Evolutionary conservation across 257 asterid species (phyloP), one percentile per base, ranked within the genome.

Genomic region (Fraxinus quadrangulata): DNA sequence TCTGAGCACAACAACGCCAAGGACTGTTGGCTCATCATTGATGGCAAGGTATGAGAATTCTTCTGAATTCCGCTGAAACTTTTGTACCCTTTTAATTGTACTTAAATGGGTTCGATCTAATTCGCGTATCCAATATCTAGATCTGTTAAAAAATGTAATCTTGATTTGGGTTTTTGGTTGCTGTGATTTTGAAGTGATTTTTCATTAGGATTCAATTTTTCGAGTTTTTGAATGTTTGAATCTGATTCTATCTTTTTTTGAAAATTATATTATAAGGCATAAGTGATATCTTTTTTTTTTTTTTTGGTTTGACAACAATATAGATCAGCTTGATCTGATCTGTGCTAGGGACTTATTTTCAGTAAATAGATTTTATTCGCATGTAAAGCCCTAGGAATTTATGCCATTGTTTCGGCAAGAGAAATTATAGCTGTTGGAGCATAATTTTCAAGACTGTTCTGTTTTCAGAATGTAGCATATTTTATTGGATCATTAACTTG

Each of bases 11-110:
- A 83, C 81, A 73, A 67, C 75, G 3, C 75, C 51, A 83, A 84
- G 80, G 86, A 87, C 78, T 81, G 88, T 75, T 79, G 85, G 91
- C 79, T 84, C 79, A 10, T 84, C 63, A 81, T 85, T 47, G 71
- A 56, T 7, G 91, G 90, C 76, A 87, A 87, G 90, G 90, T 86
- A 47, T 39, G 0, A 2, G 23, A 61, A 61, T 61, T 61, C 23
- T 23, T 23, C 12, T 61, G 33, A 23, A 16, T 19, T 21, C 30
- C 23, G 12, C 26, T 59, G 26, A 59, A 59, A 8, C 4, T 71
- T 78, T 51, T 33, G 1, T 63, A 11, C 73, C 65, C 54, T 42
- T 12, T 42, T 10, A 42, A 42, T 42, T 42, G 16, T 42, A 17
- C 11, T 82, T 24, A 1, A 24, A 67, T 54, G 79, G 79, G 81